Base-by-base conservation (phyloP, 208 protist genomes). In the Leptomonas seymouri region DNA sequence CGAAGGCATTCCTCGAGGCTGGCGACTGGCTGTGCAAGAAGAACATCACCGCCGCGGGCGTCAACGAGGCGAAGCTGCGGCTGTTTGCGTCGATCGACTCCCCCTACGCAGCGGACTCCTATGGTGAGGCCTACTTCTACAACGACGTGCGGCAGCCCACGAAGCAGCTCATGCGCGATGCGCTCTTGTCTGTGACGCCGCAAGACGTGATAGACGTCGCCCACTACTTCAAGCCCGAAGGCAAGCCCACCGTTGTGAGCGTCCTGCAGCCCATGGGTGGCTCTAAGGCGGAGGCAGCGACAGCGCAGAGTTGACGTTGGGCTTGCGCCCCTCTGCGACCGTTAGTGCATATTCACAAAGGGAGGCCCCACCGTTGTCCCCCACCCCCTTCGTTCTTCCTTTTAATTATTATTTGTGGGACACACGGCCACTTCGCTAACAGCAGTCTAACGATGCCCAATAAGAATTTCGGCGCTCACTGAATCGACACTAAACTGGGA, bases 11-110 rank as follows among this genome's bases (percentile, higher is more conserved):
- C 59, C 54, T 78, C 21, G 86, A 95, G 61, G 85, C 85, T 2
- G 82, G 71, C 1, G 70, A 76, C 49, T 96, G 89, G 87, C 76
- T 95, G 44, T 60, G 77, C 25, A 78, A 85, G 2, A 74, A 45
- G 21, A 90, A 95, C 78, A 57, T 97, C 46, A 90, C 84, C 23
- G 59, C 78, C 39, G 68, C 76, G 42, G 61, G 78, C 53, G 71
- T 97, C 20, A 82, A 90, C 36, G 91, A 97, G 80, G 89, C 91
- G 21, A 95, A 96, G 62, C 80, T 97, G 66, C 84, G 91, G 16
- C 76, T 96, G 25, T 97, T 97, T 78, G 71, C 89, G 14, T 76
- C 74, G 15, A 84, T 96, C 72, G 93, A 97, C 71, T 83, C 93
- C 9, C 93, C 93, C 8, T 93, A 95, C 64, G 83, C 88, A 12